These are phyloP conservation scores for Hygrophorus russula DNA, from an alignment of 768 basidiomycete genomes.

Conservation along the genomic window DNA sequence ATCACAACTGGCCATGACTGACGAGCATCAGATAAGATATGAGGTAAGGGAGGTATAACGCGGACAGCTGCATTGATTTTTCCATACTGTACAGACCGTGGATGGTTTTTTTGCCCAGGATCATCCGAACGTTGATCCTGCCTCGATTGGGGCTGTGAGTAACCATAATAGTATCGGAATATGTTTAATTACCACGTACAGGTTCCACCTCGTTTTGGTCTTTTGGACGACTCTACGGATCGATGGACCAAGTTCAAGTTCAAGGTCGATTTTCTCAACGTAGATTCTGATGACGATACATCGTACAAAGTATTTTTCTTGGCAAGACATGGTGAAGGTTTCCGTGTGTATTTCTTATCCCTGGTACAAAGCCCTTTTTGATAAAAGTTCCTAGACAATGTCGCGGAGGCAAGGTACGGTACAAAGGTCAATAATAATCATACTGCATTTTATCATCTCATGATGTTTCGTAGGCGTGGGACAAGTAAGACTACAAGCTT, in stretches of 20 bases:
- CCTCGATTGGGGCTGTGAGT: slow-evolving; percentile 20
- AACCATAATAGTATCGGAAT: background rate
- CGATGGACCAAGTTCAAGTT: slow-evolving; percentile 38
- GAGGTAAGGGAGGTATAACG: slow-evolving; percentile 4
- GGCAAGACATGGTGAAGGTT: slow-evolving; percentile 64
- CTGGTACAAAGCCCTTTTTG: slow-evolving; percentile 1
- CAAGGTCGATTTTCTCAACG: slow-evolving; percentile 37
- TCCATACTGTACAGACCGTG: slow-evolving; percentile 15
- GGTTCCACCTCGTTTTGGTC: slow-evolving; percentile 49
- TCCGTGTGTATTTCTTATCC: slow-evolving; percentile 35
- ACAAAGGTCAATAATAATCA: slow-evolving; percentile 14
- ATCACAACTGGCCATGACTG: too few species aligned
- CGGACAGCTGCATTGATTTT: too few species aligned
- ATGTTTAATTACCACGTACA: slow-evolving; percentile 13
- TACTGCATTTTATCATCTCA: background rate
- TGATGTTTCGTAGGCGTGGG: slow-evolving; percentile 31
- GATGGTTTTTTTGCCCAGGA: slow-evolving; percentile 35
- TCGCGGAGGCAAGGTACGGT: slow-evolving; percentile 49
- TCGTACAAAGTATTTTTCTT: slow-evolving; percentile 57
- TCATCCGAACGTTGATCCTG: slow-evolving; percentile 15
- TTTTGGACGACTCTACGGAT: slow-evolving; percentile 35
- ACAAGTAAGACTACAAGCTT: slow-evolving; percentile 29
- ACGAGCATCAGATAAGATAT: too few species aligned
- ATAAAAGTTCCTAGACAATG: slow-evolving; percentile 42
- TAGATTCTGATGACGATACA: slow-evolving; percentile 21